Base-by-base conservation (phyloP, 129 eudicot genomes). In the Chrysanthemum seticuspe region DNA sequence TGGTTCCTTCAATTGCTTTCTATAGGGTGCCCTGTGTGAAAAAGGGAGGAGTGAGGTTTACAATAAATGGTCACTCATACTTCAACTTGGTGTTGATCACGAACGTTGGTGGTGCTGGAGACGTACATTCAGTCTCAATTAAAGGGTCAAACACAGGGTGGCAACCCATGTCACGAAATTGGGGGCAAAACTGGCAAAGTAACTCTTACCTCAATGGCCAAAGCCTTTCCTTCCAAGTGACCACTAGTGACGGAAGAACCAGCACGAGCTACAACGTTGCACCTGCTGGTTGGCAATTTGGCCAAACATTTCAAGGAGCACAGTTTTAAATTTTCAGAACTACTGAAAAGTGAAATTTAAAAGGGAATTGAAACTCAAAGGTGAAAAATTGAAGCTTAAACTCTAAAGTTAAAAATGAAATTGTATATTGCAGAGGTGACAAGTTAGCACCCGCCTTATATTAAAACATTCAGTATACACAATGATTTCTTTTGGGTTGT, bases 11-110 rank as follows among this genome's bases (percentile, higher is more conserved):
- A 48, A 13, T 59, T 54, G 36, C 9, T 11, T 25, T 29, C 14
- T 31, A 27, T 70, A 89, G 94, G 94, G 91, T 90, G 29, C 83
- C 95, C 16, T 90, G 97, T 63, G 36, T 25, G 55, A 91, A 84
- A 89, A 91, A 88, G 70, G 91, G 91, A 71, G 91, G 97, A 65
- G 79, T 90, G 62, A 90, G 96, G 84, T 90, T 90, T 68, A 87
- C 97, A 6, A 75, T 90, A 80, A 90, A 90, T 14, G 97, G 97
- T 4, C 97, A 90, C 83, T 87, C 97, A 1, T 90, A 80, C 84
- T 90, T 90, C 85, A 90, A 90, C 83, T 68, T 90, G 81, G 89
- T 90, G 4, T 45, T 90, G 74, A 63, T 90, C 61, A 90, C 87
- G 36, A 90, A 90, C 54, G 95, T 90, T 0, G 97, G 91, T 0